These are phyloP conservation scores for Syncephalastrum sp. DNA, from an alignment of 371 early-diverging fungal species.

Conservation along the genomic window DNA sequence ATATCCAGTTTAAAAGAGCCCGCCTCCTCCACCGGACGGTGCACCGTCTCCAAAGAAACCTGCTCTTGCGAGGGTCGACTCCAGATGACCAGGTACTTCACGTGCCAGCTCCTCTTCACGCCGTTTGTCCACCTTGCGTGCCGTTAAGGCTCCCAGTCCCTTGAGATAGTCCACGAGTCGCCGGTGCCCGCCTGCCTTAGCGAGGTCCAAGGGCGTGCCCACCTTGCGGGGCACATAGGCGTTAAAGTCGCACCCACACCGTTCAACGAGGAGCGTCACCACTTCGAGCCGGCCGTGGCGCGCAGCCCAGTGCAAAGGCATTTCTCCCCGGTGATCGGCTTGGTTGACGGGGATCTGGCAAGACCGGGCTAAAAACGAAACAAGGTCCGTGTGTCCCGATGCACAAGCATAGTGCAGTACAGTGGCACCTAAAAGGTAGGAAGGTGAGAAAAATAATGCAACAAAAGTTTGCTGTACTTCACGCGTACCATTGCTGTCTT, in stretches of 20 bases:
- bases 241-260: conserved; percentile 41
- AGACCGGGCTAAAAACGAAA: conserved; percentile 27
- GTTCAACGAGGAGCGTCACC: conserved; percentile 35
- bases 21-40: too few relatives aligned
- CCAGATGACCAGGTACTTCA: conserved; percentile 31
- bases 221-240: conserved; percentile 38
- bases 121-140: conserved; percentile 45
- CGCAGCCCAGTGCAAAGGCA: conserved; percentile 45
- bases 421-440: conserved; percentile 29
- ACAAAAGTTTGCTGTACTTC: background rate
- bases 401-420: conserved; percentile 47
- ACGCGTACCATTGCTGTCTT: conserved; percentile 31
- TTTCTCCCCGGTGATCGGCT: conserved; percentile 33
- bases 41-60: conserved; percentile 29
- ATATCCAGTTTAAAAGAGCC: too few relatives aligned
- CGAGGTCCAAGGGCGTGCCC: conserved; percentile 42
- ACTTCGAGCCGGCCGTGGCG: conserved; percentile 42
- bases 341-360: conserved; percentile 36
- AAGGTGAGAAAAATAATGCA: background rate
- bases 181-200: conserved; percentile 37
- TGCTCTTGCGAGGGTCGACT: conserved; percentile 35
- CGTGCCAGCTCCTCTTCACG: conserved; percentile 36
- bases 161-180: conserved; percentile 47
- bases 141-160: conserved; percentile 35
- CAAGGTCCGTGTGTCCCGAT: conserved; percentile 44